These are phyloP conservation scores for Pyrenopolyporus hunteri DNA, from an alignment of 495 filamentous ascomycete genomes.

Conservation along the genomic window DNA sequence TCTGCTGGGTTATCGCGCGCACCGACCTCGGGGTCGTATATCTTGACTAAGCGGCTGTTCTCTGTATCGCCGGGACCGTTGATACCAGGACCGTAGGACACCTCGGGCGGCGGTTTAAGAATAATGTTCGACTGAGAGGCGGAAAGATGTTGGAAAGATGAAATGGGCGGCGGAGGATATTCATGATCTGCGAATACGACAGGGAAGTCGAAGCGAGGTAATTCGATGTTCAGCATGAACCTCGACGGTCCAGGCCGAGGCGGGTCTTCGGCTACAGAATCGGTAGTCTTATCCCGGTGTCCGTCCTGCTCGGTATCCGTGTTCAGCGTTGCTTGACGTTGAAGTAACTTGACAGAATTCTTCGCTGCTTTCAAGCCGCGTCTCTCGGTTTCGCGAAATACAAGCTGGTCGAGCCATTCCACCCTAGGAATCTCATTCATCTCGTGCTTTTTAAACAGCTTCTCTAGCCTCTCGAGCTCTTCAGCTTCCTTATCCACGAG, in stretches of 20 bases:
- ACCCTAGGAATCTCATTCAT: slow-evolving; percentile 92
- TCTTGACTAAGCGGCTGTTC: slow-evolving; percentile 68
- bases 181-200: slow-evolving; percentile 94
- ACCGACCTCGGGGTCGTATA: slow-evolving; percentile 94
- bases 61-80: slow-evolving; percentile 64
- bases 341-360: slow-evolving; percentile 45
- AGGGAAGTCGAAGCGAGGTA: slow-evolving; percentile 94
- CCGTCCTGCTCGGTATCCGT: slow-evolving; percentile 46
- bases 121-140: slow-evolving; percentile 69
- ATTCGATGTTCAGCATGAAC: slow-evolving; percentile 84
- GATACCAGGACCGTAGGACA: slow-evolving; percentile 83
- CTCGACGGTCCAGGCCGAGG: slow-evolving; percentile 55
- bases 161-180: slow-evolving; percentile 83
- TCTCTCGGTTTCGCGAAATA: slow-evolving; percentile 86
- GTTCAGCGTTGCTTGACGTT: slow-evolving; percentile 41
- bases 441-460: slow-evolving; percentile 94
- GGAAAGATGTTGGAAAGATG: slow-evolving; percentile 66
- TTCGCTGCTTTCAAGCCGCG: slow-evolving; percentile 63
- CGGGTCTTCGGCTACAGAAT: slow-evolving; percentile 53
- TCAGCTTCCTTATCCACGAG: slow-evolving; percentile 65
- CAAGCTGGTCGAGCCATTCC: slow-evolving; percentile 93
- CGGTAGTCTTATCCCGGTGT: slow-evolving; percentile 33
- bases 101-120: slow-evolving; percentile 78
- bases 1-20: slow-evolving; percentile 91
- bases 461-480: slow-evolving; percentile 83